phyloP scores from a whole-genome alignment of 176 grass and related monocot species.

The Themeda triandra region DNA sequence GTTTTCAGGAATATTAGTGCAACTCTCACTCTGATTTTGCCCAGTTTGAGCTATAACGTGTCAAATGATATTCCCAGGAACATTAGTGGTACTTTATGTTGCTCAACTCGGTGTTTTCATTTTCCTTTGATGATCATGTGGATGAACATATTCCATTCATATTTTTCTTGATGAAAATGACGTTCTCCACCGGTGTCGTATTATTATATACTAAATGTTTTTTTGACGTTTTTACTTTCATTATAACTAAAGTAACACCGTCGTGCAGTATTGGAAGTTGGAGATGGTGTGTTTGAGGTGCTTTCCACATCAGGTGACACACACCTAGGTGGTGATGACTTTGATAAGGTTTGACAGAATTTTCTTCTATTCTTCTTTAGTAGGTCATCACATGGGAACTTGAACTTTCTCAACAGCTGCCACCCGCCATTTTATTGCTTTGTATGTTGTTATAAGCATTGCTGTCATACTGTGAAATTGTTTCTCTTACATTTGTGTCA shows the following conservation, averaged over 20 bases:
- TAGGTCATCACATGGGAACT: not conserved
- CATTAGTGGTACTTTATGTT: not conserved
- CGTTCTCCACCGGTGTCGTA: not conserved
- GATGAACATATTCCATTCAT: not conserved
- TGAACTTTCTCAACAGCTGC: not conserved
- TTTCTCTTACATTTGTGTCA: not conserved
- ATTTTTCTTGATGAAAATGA: not conserved
- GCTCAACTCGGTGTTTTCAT: not conserved
- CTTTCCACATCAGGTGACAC: slow-evolving; percentile 72
- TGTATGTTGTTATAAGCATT: not conserved
- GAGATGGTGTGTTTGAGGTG: slow-evolving; percentile 69
- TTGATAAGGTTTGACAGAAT: slow-evolving; percentile 47
- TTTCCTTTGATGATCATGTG: not conserved
- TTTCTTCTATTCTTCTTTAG: not conserved
- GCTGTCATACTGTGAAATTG: not conserved
- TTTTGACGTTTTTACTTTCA: not conserved
- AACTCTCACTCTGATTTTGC: not conserved
- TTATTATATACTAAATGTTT: not conserved
- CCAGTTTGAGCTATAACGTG: not conserved
- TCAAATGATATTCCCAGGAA: not conserved
- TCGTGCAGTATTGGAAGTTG: slow-evolving; percentile 57
- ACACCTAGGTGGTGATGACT: slow-evolving; percentile 67
- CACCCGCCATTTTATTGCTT: not conserved
- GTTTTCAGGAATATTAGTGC: not conserved
- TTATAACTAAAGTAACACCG: slow-evolving; percentile 6